Base-by-base conservation (phyloP, 192 early-diverging fungal species). In the Helicostylum pulchrum region DNA sequence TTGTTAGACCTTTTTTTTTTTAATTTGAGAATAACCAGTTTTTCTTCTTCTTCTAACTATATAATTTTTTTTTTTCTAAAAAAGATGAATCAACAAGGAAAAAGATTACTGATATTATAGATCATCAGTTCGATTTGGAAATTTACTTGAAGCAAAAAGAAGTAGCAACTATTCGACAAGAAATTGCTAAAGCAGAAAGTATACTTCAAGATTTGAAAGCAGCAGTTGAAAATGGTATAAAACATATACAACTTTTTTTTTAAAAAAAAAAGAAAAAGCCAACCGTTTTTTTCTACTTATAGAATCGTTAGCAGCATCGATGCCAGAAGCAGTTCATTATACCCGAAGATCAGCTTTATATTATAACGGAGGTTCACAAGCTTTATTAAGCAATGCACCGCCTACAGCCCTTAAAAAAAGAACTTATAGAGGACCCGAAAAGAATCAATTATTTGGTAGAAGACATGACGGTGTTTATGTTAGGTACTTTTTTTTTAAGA, bases 51-150 rank as follows among this genome's bases (percentile, higher is more conserved):
- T 30, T 52, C 19, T 30, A 11, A 21, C 11, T 52, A 9, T 7
- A 3, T 26, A 34, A 54, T 11, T 54, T 15, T 26, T 57, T n/a
- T 19, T 43, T 59, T 19, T 59, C 12, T 48, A 12, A 6, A 12
- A 17, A 14, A 66, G 62, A 77, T 54, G 65, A 79, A 9, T 48
- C 60, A 5, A 80, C 67, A 64, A 67, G 65, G 63, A 60, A 70
- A 67, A 81, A 80, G 47, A 67, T 87, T 14, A 62, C 70, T 34
- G 75, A 78, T 50, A 81, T 88, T 39, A 76, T 92, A 43, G 80
- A 82, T 50, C 85, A 85, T 65, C 87, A 93, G 71, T 82, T 93
- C 60, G 90, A 93, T 73, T 74, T 91, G 10, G 91, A 93, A 69
- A 78, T 93, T 53, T 85, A 82, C 51, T 50, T 88, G 53, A 88